Evolutionary conservation across 1,284 basidiomycete genomes (phyloP).

Genomic region (Heimioporus punctisporus): DNA sequence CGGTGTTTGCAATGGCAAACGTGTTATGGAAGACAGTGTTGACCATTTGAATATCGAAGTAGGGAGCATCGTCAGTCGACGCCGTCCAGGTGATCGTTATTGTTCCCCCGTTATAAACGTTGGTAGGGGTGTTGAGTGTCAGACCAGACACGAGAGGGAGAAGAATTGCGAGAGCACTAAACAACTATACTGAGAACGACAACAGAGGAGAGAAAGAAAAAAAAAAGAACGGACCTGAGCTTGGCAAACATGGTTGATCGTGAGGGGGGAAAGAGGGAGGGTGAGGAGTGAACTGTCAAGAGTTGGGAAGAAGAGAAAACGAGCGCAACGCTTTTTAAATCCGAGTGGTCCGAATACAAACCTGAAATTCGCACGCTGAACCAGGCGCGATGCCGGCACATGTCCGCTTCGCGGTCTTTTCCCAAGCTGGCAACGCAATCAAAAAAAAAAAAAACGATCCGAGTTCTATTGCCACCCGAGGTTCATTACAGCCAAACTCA

Average conservation of each 20-base stretch:
- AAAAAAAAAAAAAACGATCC: background rate
- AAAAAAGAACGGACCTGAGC: conserved; percentile 28
- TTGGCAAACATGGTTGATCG: conserved; percentile 37
- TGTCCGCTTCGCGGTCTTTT: conserved; percentile 8
- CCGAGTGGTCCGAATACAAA: conserved; percentile 12
- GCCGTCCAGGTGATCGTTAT: conserved; percentile 53
- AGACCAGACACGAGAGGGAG: conserved; percentile 54
- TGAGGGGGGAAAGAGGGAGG: conserved; percentile 1
- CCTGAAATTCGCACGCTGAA: conserved; percentile 24
- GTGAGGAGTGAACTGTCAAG: conserved; percentile 13
- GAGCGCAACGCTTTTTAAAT: conserved; percentile 20
- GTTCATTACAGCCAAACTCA: background rate
- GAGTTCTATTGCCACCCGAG: conserved; percentile 10
- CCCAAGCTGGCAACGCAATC: conserved; percentile 1
- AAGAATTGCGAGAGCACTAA: conserved; percentile 46
- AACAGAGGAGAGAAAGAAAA: background rate
- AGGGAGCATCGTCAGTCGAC: conserved; percentile 40
- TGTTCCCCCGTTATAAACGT: conserved; percentile 33
- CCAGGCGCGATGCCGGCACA: conserved; percentile 20
- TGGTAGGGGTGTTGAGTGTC: conserved; percentile 41
- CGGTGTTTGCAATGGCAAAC: conserved; percentile 62
- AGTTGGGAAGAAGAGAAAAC: background rate
- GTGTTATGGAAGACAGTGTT: conserved; percentile 55
- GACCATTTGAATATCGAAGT: conserved; percentile 43
- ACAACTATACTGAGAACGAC: background rate